Base-by-base conservation (phyloP, 208 protist species). In the Trypanosoma lewisi region DNA sequence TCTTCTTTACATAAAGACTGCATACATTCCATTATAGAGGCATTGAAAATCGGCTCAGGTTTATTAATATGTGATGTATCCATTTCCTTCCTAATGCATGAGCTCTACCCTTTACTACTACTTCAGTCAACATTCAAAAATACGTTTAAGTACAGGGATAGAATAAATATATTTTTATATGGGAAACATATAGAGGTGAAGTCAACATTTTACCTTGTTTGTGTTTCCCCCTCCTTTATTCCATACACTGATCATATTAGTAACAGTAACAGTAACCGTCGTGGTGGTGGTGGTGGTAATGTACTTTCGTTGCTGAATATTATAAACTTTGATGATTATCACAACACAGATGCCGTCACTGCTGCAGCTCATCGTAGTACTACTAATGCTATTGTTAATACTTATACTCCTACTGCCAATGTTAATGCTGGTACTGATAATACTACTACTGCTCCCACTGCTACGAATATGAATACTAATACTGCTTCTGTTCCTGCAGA, bases 61-160 rank as follows among this genome's bases (percentile, higher is more conserved):
- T 80, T 95, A 19, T 56, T 95, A 28, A 60, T 95, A 48, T 84
- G 84, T 41, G 85, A 91, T 63, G 75, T 85, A 39, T 56, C 78
- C 45, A 60, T 47, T 14, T 34, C 45, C 17, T 67, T 67, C 27
- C 48, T 67, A 9, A 17, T 78, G 17, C 37, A 78, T 17, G 27
- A 72, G 3, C 27, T 89, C n/a, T 57, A 48, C 51, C 50, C 68
- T 7, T 64, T 89, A 6, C 23, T 66, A 12, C 45, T 53, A 1
- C 63, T 85, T n/a, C 53, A 54, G 16, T 36, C 67, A 50, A 67
- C 8, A 17, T 16, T 73, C 4, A 30, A n/a, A 4, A 44, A 64
- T 19, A 42, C 58, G n/a, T 2, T 25, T 21, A 21, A 39, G 17
- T 23, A 44, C 2, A 54, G 63, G 16, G 12, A 56, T 19, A 11